These are phyloP conservation scores for Candida loeiensis DNA, from an alignment of 805 yeast species.

Conservation along the genomic window DNA sequence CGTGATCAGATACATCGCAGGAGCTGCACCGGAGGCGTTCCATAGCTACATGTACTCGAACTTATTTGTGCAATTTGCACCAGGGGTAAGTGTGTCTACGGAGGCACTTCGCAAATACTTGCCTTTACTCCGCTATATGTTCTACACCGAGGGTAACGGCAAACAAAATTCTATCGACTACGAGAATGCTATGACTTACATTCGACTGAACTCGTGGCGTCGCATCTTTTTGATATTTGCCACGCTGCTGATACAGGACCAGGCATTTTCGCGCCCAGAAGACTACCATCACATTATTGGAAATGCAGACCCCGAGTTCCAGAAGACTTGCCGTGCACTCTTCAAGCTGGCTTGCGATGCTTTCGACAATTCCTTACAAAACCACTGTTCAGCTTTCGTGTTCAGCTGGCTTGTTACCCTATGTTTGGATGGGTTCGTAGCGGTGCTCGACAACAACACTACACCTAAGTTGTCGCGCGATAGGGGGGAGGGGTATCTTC, in stretches of 20 bases:
- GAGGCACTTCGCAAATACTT: constrained; percentile 28
- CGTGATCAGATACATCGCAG: constrained; percentile 32
- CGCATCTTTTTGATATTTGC: constrained; percentile 32
- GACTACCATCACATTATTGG: constrained; percentile 29
- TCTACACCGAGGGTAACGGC: constrained; percentile 25
- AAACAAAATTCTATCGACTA: constrained; percentile 20
- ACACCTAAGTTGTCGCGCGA: constrained; percentile 13
- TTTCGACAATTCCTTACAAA: constrained; percentile 25
- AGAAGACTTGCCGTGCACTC: constrained; percentile 22
- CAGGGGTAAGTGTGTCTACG: constrained; percentile 16
- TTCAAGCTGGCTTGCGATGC: constrained; percentile 30
- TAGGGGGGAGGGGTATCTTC: constrained; percentile 32
- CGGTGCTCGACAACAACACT: constrained; percentile 3
- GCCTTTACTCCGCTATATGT: constrained; percentile 32
- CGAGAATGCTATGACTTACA: constrained; percentile 22
- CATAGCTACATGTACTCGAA: constrained; percentile 23
- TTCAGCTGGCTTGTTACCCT: constrained; percentile 33
- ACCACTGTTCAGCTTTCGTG: constrained; percentile 18
- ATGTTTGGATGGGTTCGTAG: constrained; percentile 32
- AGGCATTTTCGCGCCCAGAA: constrained; percentile 34
- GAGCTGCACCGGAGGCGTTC: constrained; percentile 34
- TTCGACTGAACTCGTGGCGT: constrained; percentile 35
- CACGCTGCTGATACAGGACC: constrained; percentile 31
- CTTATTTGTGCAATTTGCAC: constrained; percentile 20
- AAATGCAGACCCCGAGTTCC: constrained; percentile 19